Conservation (phyloP, 2,329 filamentous ascomycete genomes). For the Fusarium ramigenum region DNA sequence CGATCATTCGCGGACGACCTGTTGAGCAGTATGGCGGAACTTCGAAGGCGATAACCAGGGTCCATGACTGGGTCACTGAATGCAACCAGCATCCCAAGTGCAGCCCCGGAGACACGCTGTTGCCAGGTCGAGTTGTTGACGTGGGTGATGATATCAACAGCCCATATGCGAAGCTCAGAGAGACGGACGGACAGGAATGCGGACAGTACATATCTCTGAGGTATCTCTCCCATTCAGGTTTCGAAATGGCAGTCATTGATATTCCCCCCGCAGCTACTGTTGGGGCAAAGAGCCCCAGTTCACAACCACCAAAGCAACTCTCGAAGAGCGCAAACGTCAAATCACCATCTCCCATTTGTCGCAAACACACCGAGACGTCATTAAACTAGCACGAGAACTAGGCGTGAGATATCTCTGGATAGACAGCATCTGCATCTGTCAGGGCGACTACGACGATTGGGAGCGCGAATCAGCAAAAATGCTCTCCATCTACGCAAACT, state of each 20-base stretch:
- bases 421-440: slow-evolving; percentile 6
- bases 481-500: neutral
- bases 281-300: neutral
- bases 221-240: neutral
- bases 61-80: neutral
- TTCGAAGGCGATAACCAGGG: neutral
- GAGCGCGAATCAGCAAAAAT: neutral
- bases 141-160: neutral
- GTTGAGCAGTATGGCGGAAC: neutral
- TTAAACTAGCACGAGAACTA: neutral
- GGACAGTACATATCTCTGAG: slow-evolving; percentile 1
- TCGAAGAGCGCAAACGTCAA: neutral
- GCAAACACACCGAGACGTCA: neutral
- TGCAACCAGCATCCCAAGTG: neutral
- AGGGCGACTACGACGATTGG: slow-evolving; percentile 2
- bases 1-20: neutral
- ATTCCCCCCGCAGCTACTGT: neutral
- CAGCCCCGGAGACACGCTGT: neutral
- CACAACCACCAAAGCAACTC: neutral
- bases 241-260: neutral
- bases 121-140: neutral
- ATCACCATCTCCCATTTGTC: neutral
- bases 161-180: neutral
- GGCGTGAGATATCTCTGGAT: neutral
- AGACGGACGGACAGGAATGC: neutral